Evolutionary conservation across 345 rosid species (phyloP).

Genomic region (Microcos paniculata): DNA sequence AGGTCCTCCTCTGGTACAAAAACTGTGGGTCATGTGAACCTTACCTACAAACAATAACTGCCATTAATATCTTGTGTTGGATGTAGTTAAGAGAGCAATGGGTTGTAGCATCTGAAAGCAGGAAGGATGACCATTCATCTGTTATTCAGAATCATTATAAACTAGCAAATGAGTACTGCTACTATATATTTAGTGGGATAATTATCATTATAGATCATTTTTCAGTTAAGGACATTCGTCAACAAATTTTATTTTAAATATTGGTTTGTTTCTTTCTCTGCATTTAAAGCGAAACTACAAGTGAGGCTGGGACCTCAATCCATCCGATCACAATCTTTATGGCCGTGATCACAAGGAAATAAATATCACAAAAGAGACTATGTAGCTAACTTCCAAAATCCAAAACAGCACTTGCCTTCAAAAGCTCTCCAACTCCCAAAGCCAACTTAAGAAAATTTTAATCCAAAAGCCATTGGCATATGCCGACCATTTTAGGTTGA

Average conservation of each 20-base stretch:
- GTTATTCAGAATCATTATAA: not conserved
- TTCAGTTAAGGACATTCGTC: too few species aligned
- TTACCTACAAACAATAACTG: conserved; percentile 47
- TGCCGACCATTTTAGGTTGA: not conserved
- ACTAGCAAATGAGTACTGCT: not conserved
- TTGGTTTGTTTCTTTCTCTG: not conserved
- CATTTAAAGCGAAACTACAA: conserved; percentile 12
- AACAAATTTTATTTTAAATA: too few species aligned
- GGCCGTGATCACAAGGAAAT: not conserved
- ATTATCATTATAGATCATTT: too few species aligned
- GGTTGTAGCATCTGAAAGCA: not conserved
- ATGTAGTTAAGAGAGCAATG: conserved; percentile 22
- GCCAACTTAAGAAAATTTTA: not conserved
- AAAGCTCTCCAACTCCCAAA: not conserved
- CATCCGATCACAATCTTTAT: not conserved
- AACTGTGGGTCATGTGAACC: conserved; percentile 28
- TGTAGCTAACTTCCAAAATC: not conserved
- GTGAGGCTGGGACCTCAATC: not conserved
- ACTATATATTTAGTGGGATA: too few species aligned
- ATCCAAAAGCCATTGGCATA: not conserved
- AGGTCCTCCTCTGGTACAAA: conserved; percentile 7
- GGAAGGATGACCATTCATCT: not conserved
- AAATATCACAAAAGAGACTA: not conserved
- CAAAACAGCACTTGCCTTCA: not conserved
- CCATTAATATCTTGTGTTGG: conserved; percentile 34